Conservation (phyloP, 2,329 filamentous ascomycete species). For the Alternaria tenuissima region DNA sequence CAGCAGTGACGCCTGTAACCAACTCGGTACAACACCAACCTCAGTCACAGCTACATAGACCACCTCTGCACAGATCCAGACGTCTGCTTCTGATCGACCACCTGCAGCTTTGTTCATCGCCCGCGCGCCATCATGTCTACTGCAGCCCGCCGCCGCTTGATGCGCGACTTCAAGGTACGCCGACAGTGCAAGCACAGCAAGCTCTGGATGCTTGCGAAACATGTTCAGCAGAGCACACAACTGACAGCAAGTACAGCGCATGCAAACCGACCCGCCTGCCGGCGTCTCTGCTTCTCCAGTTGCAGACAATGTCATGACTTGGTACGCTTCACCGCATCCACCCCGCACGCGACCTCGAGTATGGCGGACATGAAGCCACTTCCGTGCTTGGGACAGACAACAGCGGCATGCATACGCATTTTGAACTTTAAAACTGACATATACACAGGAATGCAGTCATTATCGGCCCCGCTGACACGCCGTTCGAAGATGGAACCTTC, state of each 20-base stretch:
- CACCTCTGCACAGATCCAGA: neutral
- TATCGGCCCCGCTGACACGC: slow-evolving; percentile 94
- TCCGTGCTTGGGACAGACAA: neutral
- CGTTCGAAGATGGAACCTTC: slow-evolving; percentile 98
- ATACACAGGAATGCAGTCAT: slow-evolving; percentile 90
- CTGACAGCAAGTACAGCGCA: slow-evolving; percentile 69
- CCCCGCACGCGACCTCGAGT: slow-evolving; percentile 39
- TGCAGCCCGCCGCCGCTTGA: slow-evolving; percentile 90
- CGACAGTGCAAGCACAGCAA: slow-evolving; percentile 22
- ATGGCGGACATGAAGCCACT: neutral
- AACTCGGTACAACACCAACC: slow-evolving; percentile 16
- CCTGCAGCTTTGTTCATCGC: neutral
- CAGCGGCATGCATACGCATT: neutral
- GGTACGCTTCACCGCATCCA: slow-evolving; percentile 62
- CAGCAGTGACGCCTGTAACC: slow-evolving; percentile 10
- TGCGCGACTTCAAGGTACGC: slow-evolving; percentile 98
- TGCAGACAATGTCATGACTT: slow-evolving; percentile 97
- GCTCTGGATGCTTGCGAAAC: slow-evolving; percentile 2
- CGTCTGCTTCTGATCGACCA: neutral
- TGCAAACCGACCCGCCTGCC: slow-evolving; percentile 98
- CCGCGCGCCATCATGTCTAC: slow-evolving; percentile 73
- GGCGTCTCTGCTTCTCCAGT: slow-evolving; percentile 96
- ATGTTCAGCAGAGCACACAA: slow-evolving; percentile 10
- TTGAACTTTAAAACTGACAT: slow-evolving; percentile 35
- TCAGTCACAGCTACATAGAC: slow-evolving; percentile 3